phyloP scores from a whole-genome alignment of 2,329 filamentous ascomycete genomes.

The Calonectria fujianensis region DNA sequence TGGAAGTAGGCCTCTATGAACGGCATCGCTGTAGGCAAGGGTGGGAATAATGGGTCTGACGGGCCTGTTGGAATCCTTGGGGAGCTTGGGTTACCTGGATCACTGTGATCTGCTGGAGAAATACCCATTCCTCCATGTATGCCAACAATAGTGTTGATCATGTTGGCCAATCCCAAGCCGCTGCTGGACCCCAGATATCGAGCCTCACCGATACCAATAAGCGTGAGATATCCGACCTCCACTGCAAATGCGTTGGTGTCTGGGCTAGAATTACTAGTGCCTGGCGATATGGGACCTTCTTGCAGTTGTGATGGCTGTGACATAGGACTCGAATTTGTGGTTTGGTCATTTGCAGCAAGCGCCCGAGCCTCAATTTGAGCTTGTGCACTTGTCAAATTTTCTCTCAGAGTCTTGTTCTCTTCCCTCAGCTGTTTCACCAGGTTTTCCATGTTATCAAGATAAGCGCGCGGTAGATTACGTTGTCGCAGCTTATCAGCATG shows the following conservation, averaged over 20 bases:
- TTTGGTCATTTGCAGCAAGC: not conserved
- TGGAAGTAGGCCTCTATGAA: conserved; percentile 39
- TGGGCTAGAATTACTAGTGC: not conserved
- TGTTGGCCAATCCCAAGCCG: conserved; percentile 32
- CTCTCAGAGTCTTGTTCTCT: conserved; percentile 30
- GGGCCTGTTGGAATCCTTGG: not conserved
- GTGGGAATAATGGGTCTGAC: conserved; percentile 16
- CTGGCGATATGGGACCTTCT: not conserved
- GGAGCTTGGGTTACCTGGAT: too few species aligned
- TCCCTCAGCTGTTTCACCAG: conserved; percentile 21
- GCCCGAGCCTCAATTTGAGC: conserved; percentile 4
- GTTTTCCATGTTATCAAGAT: conserved; percentile 33
- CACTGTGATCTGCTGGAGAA: not conserved
- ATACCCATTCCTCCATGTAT: conserved; percentile 5
- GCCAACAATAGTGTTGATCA: conserved; percentile 23
- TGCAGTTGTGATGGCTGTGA: not conserved
- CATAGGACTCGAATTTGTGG: not conserved
- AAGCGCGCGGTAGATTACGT: conserved; percentile 33
- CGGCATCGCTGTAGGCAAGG: not conserved
- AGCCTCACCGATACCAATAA: conserved; percentile 34
- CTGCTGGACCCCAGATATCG: conserved; percentile 39
- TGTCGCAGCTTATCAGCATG: conserved; percentile 40
- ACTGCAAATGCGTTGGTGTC: conserved; percentile 31
- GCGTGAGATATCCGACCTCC: conserved; percentile 35
- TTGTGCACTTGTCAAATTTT: conserved; percentile 19